Evolutionary conservation across 139 green algal species (phyloP), one percentile per base, ranked within the genome.

Genomic region (Raphidocelis subcapitata): DNA sequence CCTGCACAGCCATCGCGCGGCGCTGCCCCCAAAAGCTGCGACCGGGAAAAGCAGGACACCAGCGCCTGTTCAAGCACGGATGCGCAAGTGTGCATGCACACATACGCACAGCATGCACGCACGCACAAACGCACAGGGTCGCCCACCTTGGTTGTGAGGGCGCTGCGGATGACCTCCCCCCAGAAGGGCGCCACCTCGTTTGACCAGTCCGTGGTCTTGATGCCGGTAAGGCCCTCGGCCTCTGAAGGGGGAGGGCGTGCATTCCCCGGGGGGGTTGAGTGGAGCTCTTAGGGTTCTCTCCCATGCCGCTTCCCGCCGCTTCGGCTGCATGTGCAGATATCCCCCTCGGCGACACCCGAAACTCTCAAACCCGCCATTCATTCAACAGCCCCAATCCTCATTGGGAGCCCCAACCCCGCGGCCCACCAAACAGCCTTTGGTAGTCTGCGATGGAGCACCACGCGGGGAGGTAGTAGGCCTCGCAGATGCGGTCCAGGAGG

Each of bases 401-500:
- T 57, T 57, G 49, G 20, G 18, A n/a, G 20, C 20, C 20, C 18
- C 18, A 28, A 67, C 51, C 61, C 31, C 23, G 44, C 44, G 18
- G 62, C 79, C 69, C 54, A 90, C 79, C 79, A 54, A 93, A 91
- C 2, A 98, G 78, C 3, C 55, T 23, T 67, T 88, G 46, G 79
- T 99, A 99, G 70, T 98, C 94, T 14, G 81, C 85, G 15, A 92
- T 56, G 23, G 87, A 95, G 86, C 94, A 98, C 96, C 96, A 99
- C 8, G 81, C 79, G 14, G 96, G 96, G 47, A 99, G 89, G 84
- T 98, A 99, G 84, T 99, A 99, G 0, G 94, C 96, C 57, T 96
- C 87, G 79, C 90, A 97, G 77, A 99, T 98, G 54, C 85, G 80
- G 46, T 96, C 86, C 75, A 99, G 79, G 52, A 99, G 81, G 3